phyloP scores from a whole-genome alignment of 2,329 filamentous ascomycete species.

The Raffaelea ambrosiae region DNA sequence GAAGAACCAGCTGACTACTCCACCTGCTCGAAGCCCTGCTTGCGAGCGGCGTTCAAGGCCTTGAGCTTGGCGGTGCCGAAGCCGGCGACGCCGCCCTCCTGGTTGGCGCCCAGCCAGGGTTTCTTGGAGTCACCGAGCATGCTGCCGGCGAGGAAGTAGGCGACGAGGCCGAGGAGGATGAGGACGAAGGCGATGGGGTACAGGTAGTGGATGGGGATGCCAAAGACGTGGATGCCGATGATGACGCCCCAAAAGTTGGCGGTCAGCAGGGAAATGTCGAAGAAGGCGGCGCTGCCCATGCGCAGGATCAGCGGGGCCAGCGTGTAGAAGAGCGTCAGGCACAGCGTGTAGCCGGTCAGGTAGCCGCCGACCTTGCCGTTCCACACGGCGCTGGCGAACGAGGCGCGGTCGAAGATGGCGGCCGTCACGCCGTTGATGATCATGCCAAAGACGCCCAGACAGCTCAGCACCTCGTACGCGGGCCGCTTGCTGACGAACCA shows the following conservation, averaged over 20 bases:
- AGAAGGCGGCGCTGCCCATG: slow-evolving; percentile 85
- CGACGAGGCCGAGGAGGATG: slow-evolving; percentile 76
- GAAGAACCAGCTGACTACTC: neutral
- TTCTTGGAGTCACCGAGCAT: slow-evolving; percentile 83
- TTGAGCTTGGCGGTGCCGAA: slow-evolving; percentile 78
- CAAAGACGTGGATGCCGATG: slow-evolving; percentile 82
- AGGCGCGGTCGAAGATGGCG: slow-evolving; percentile 78
- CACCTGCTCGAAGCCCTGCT: slow-evolving; percentile 22
- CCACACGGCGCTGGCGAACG: slow-evolving; percentile 59
- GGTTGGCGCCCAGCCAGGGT: slow-evolving; percentile 85
- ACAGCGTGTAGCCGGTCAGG: slow-evolving; percentile 80
- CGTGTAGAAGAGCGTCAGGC: slow-evolving; percentile 77
- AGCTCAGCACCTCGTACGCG: slow-evolving; percentile 87
- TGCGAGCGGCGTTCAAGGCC: slow-evolving; percentile 51
- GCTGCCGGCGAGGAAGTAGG: slow-evolving; percentile 81
- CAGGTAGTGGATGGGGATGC: slow-evolving; percentile 71
- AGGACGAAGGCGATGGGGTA: slow-evolving; percentile 94
- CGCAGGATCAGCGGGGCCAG: slow-evolving; percentile 81
- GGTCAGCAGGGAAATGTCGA: slow-evolving; percentile 90
- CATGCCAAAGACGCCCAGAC: slow-evolving; percentile 80
- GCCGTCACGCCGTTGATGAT: slow-evolving; percentile 88
- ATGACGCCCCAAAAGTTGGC: slow-evolving; percentile 96
- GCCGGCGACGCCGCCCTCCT: slow-evolving; percentile 72
- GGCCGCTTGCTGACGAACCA: slow-evolving; percentile 83
- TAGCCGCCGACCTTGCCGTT: slow-evolving; percentile 66